Evolutionary conservation across 768 basidiomycete species (phyloP), one percentile per base, ranked within the genome.

Genomic region (Kwoniella sp.): DNA sequence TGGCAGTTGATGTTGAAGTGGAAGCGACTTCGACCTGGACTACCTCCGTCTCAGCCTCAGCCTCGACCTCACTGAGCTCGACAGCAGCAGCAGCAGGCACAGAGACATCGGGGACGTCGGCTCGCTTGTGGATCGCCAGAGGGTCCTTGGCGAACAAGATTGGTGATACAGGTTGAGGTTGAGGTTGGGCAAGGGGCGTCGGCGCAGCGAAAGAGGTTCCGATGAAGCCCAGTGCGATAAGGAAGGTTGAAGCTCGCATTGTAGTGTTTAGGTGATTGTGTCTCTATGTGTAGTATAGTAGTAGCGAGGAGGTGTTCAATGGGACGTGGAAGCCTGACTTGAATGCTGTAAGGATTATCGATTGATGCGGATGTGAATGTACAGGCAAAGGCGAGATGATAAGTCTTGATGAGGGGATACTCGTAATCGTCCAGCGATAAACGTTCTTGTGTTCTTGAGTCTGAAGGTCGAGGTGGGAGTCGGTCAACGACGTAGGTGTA

Each of bases 101-200:
- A 6, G 33, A 13, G 33, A 33, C 40, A 15, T 44, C 40, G 9
- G 53, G 57, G 24, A 51, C 21, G 30, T 58, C 55, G 17, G 64
- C 62, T 48, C 68, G 65, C 25, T 54, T 57, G 53, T 71, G 72
- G 21, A 71, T 58, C 1, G 68, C 30, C 25, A 73, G 37, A 2
- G 68, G 66, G 58, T 69, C 71, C 58, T 68, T 68, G 58, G 71
- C 33, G 55, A 64, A 67, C 48, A 62, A 54, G 40, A 44, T 44
- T 15, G 40, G 40, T 19, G 40, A 9, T 19, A 44, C 40, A 44
- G 40, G 40, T 19, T 44, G 40, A 44, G 40, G 40, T 44, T 44
- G 40, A 37, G 48, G n/a, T 13, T 47, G 54, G 6, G 60, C 59
- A 8, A 60, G 47, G 19, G 49, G 53, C 15, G 61, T 48, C 4